These are phyloP conservation scores for Cucurbita moschata DNA, from an alignment of 306 rosid species.

Conservation along the genomic window DNA sequence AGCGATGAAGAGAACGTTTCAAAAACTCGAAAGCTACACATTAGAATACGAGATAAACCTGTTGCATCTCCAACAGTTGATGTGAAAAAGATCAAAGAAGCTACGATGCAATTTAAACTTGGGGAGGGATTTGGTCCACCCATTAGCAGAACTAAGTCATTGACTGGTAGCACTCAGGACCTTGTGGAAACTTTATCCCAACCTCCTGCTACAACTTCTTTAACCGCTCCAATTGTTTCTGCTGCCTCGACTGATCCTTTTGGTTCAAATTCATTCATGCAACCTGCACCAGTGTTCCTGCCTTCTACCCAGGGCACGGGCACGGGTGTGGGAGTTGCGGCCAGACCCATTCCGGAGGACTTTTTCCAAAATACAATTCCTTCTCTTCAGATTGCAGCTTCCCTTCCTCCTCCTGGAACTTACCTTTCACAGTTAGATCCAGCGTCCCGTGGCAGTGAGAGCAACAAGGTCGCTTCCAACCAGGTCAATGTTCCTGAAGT, in stretches of 20 bases:
- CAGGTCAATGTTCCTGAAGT: conserved; percentile 34
- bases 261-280: conserved; percentile 38
- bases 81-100: conserved; percentile 87
- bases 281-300: conserved; percentile 38
- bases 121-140: conserved; percentile 53
- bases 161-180: conserved; percentile 56
- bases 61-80: conserved; percentile 60
- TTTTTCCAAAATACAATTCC: conserved; percentile 88
- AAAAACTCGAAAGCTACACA: conserved; percentile 57
- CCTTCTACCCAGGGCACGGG: conserved; percentile 19
- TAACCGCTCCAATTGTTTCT: conserved; percentile 35
- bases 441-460: conserved; percentile 35
- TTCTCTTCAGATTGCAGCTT: conserved; percentile 76
- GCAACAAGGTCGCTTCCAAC: conserved; percentile 23
- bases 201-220: conserved; percentile 25
- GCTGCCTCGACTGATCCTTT: conserved; percentile 58
- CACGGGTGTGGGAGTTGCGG: conserved; percentile 30
- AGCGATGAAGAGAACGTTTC: conserved; percentile 89
- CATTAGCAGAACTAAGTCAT: conserved; percentile 56
- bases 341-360: conserved; percentile 92
- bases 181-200: conserved; percentile 46
- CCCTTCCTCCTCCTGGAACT: conserved; percentile 76
- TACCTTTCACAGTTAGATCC: conserved; percentile 60
- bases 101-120: conserved; percentile 76
- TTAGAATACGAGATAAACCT: conserved; percentile 87